These are phyloP conservation scores for Diospyros lotus DNA, from an alignment of 148 eudicot species.

Conservation along the genomic window DNA sequence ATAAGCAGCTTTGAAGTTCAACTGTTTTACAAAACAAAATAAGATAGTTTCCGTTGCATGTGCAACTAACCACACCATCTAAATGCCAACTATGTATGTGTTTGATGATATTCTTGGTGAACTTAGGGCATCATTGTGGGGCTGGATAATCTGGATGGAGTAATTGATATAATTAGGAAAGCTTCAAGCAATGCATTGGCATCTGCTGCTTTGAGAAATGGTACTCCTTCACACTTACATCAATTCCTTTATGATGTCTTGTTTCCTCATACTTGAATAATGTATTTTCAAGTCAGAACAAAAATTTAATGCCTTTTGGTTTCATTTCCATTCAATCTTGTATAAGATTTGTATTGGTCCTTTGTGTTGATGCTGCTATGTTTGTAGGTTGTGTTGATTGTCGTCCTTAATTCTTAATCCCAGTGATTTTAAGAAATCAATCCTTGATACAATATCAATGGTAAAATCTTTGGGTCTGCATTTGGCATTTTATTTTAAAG, in stretches of 20 bases:
- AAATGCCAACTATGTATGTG: neutral
- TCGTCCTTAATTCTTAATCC: neutral
- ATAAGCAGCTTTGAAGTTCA: conserved; percentile 11
- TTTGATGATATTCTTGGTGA: conserved; percentile 8
- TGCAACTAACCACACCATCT: neutral
- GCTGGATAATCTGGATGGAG: conserved; percentile 82
- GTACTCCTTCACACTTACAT: conserved; percentile 26
- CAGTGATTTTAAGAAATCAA: neutral
- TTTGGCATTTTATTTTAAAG: no score
- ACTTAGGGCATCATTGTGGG: conserved; percentile 77
- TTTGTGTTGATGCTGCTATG: neutral
- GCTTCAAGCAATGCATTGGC: conserved; percentile 77
- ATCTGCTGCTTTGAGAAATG: conserved; percentile 53
- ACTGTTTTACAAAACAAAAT: neutral
- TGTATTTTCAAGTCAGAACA: neutral
- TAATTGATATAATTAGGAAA: conserved; percentile 67
- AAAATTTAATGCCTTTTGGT: neutral
- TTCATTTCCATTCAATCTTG: neutral
- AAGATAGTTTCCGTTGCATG: conserved; percentile 2
- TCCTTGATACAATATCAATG: neutral
- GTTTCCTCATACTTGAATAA: neutral
- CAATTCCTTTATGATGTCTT: neutral
- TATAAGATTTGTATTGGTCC: neutral
- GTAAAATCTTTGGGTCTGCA: neutral
- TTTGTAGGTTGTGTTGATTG: neutral